A percentile compares a stretch with the other conserved stretches of the same genome.
phyloP scores from a whole-genome alignment of 169 alveolate genomes.

The Cryptosporidium sp. region DNA sequence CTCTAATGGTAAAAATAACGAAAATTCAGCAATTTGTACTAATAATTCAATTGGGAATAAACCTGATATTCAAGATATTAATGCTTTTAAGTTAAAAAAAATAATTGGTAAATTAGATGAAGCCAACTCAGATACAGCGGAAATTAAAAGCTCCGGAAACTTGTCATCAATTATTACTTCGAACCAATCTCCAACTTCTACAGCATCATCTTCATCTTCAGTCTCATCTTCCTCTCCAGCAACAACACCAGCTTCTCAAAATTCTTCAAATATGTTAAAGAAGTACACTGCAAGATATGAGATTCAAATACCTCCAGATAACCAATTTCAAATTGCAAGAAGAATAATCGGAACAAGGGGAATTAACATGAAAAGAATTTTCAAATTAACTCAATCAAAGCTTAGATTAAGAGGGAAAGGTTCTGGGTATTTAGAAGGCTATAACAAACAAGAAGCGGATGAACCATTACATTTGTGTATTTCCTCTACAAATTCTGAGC shows the following conservation, averaged over 20 bases:
- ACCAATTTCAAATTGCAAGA: slow-evolving; percentile 92
- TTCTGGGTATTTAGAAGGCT: slow-evolving; percentile 95
- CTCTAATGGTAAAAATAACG: not conserved
- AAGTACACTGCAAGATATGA: slow-evolving; percentile 93
- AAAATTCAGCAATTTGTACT: not conserved
- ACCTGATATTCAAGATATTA: slow-evolving; percentile 15
- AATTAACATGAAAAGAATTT: slow-evolving; percentile 93
- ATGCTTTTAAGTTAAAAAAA: slow-evolving; percentile 8
- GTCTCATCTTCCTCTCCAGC: slow-evolving; percentile 14
- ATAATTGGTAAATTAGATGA: slow-evolving; percentile 10
- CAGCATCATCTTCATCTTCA: slow-evolving; percentile 34
- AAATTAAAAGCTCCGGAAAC: not conserved
- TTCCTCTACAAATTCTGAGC: slow-evolving; percentile 89
- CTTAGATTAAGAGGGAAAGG: slow-evolving; percentile 94
- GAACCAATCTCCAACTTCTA: slow-evolving; percentile 13
- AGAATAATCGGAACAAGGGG: slow-evolving; percentile 93
- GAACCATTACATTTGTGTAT: slow-evolving; percentile 95
- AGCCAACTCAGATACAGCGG: not conserved
- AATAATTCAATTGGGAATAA: slow-evolving; percentile 5
- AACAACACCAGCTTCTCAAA: not conserved
- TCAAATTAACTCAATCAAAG: slow-evolving; percentile 87
- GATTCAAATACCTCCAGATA: slow-evolving; percentile 91
- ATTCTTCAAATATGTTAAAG: slow-evolving; percentile 46
- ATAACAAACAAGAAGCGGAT: slow-evolving; percentile 88
- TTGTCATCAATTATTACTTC: not conserved